Percentiles rank a stretch among this genome's conserved stretches.
Evolutionary conservation across 768 basidiomycete genomes (phyloP).

Genomic region (Kwoniella newhampshirensis): DNA sequence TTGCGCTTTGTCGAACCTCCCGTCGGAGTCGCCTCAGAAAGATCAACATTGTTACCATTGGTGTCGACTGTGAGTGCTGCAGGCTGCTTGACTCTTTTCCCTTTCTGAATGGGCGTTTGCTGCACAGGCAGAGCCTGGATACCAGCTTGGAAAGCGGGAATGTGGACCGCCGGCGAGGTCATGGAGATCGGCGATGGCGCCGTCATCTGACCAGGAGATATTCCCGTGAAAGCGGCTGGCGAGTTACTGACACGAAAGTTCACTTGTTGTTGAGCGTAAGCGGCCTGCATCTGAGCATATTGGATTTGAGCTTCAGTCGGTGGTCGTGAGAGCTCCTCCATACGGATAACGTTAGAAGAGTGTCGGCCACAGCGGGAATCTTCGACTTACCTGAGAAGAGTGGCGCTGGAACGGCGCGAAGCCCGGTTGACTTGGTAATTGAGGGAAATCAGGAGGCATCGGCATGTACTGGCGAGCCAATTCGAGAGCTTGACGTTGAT

Average conservation of each 20-base stretch:
- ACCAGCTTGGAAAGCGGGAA: slow-evolving; percentile 1
- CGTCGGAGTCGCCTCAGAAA: slow-evolving; percentile 11
- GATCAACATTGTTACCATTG: slow-evolving; percentile 8
- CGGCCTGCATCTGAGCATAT: slow-evolving; percentile 26
- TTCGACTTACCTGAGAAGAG: slow-evolving; percentile 18
- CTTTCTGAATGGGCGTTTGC: slow-evolving; percentile 11
- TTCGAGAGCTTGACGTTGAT: slow-evolving; percentile 30
- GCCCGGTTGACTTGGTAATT: slow-evolving; percentile 5
- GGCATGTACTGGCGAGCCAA: slow-evolving; percentile 21
- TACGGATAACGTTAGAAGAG: not conserved
- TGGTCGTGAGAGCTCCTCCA: slow-evolving; percentile 12
- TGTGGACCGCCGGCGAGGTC: slow-evolving; percentile 5
- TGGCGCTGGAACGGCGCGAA: slow-evolving; percentile 5
- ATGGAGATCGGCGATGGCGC: slow-evolving; percentile 20
- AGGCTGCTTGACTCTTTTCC: slow-evolving; percentile 10
- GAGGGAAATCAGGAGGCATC: slow-evolving; percentile 1
- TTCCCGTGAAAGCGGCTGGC: slow-evolving; percentile 16
- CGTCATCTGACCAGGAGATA: slow-evolving; percentile 28
- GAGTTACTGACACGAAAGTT: slow-evolving; percentile 15
- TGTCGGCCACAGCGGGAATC: not conserved
- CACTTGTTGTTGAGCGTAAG: slow-evolving; percentile 19
- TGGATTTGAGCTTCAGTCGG: slow-evolving; percentile 24
- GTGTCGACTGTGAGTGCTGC: slow-evolving; percentile 17
- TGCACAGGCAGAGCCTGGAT: slow-evolving; percentile 11
- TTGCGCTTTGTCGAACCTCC: slow-evolving; percentile 21